phyloP scores from a whole-genome alignment of 78 protist genomes.

The Cavenderia fasciculata region DNA sequence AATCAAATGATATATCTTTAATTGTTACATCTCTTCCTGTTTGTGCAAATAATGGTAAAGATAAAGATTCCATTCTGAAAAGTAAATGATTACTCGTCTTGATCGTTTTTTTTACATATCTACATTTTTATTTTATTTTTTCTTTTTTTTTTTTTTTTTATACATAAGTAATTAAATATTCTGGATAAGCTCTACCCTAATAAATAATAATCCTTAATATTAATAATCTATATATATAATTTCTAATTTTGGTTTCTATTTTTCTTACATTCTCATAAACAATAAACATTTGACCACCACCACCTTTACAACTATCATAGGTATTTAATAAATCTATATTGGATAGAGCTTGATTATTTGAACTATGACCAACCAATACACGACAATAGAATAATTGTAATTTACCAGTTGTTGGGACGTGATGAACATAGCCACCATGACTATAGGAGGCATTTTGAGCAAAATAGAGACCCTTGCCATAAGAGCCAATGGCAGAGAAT shows the following conservation, averaged over 20 bases:
- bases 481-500: neutral
- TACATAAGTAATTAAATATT: conserved; percentile 7
- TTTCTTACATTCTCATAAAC: neutral
- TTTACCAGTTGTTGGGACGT: neutral
- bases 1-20: no score
- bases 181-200: conserved; percentile 35
- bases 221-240: no score
- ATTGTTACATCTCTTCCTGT: no score
- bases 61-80: no score
- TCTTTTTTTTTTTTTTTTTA: no score
- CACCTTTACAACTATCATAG: neutral
- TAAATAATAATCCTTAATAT: no score
- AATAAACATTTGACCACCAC: neutral
- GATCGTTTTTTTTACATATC: no score
- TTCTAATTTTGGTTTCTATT: no score
- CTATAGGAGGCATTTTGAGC: neutral
- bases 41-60: no score
- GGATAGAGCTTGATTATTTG: neutral
- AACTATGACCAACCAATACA: neutral
- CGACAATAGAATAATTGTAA: conserved; percentile 15
- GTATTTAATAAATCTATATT: neutral
- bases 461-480: conserved; percentile 17
- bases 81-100: no score
- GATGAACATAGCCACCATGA: neutral
- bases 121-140: no score